Evolutionary conservation across 768 basidiomycete genomes (phyloP).

Genomic region (Xerocomus brunneocitrinus): DNA sequence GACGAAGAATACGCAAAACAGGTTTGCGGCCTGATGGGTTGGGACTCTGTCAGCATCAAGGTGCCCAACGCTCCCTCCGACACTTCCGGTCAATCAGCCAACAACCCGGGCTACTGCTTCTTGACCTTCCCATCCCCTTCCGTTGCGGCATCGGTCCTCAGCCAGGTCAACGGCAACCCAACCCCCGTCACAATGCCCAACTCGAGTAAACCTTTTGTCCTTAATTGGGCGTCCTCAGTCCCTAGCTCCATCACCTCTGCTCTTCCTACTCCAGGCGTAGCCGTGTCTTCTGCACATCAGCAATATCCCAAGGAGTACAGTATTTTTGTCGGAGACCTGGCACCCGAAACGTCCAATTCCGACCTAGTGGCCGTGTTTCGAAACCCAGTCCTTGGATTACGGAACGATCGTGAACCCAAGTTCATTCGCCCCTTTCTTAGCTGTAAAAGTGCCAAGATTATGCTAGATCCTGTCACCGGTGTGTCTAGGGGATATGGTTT

Average conservation of each 20-base stretch:
- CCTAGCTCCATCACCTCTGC: constrained; percentile 33
- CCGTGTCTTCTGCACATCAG: constrained; percentile 36
- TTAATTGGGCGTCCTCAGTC: constrained; percentile 66
- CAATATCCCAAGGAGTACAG: constrained; percentile 84
- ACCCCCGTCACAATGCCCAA: constrained; percentile 75
- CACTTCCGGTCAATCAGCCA: constrained; percentile 57
- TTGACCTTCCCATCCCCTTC: constrained; percentile 74
- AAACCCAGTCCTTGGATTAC: constrained; percentile 80
- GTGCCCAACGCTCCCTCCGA: constrained; percentile 63
- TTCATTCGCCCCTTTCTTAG: constrained; percentile 86
- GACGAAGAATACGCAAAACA: constrained; percentile 92
- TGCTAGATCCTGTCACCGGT: constrained; percentile 87
- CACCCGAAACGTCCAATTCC: constrained; percentile 90
- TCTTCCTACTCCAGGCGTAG: constrained; percentile 25
- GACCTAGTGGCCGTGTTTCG: constrained; percentile 92
- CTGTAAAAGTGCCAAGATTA: constrained; percentile 94
- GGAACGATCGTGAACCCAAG: constrained; percentile 83
- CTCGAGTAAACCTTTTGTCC: constrained; percentile 73
- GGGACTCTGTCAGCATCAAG: constrained; percentile 74
- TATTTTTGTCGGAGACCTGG: constrained; percentile 92
- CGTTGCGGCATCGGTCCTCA: constrained; percentile 65
- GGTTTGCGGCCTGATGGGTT: constrained; percentile 81
- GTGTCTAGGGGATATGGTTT: constrained; percentile 91
- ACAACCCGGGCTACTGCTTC: constrained; percentile 87
- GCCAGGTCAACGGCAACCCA: constrained; percentile 53